These are phyloP conservation scores for Heliosperma pusillum DNA, from an alignment of 148 eudicot genomes.

Conservation along the genomic window DNA sequence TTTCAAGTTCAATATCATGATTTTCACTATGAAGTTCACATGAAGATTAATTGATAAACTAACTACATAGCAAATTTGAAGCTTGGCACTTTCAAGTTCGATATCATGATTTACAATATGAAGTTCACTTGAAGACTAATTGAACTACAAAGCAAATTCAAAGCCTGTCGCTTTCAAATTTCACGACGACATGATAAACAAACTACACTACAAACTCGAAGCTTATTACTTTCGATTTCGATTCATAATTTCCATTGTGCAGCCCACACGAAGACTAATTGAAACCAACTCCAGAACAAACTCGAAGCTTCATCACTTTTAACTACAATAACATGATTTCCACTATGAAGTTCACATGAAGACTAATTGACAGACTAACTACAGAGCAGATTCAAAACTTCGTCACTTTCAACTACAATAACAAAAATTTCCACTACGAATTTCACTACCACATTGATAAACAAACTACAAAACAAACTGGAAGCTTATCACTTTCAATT, in stretches of 20 bases:
- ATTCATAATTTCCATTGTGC: background rate
- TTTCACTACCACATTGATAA: background rate
- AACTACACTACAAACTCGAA: background rate
- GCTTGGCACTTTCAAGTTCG: background rate
- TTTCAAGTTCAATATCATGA: background rate
- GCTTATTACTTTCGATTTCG: background rate
- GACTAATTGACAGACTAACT: background rate
- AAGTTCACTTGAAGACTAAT: background rate
- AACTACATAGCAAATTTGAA: background rate
- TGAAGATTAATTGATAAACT: background rate
- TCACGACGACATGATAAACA: too few species aligned
- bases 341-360: too few species aligned
- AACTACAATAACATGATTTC: background rate
- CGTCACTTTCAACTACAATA: background rate
- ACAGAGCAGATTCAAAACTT: background rate
- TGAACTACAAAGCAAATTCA: background rate
- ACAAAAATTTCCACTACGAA: background rate
- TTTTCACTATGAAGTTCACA: background rate
- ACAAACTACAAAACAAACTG: too few species aligned
- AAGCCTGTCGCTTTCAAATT: background rate
- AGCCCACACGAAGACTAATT: background rate
- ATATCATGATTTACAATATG: background rate
- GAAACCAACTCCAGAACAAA: too few species aligned
- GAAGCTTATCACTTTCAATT: background rate
- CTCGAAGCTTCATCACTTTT: background rate